Percentiles rank a stretch among this genome's conserved stretches.
phyloP scores from a whole-genome alignment of 495 filamentous ascomycete genomes.

The Penicillium manginii region DNA sequence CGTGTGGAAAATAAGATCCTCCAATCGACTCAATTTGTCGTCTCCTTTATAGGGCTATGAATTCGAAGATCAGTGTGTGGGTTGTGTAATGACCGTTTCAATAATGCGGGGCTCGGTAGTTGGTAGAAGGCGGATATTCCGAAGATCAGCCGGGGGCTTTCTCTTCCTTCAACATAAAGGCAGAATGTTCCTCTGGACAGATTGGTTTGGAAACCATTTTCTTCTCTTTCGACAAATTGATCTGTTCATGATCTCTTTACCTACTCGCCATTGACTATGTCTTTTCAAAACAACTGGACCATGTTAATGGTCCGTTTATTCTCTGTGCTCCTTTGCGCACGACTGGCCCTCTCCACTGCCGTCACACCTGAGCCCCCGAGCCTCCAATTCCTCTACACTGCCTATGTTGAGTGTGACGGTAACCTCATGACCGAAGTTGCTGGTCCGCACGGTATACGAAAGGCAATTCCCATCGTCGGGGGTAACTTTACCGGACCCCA shows the following conservation, averaged over 20 bases:
- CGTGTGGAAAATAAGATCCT: too few species aligned
- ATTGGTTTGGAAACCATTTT: too few species aligned
- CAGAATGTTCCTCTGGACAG: too few species aligned
- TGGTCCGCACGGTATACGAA: constrained; percentile 30
- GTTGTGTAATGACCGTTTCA: too few species aligned
- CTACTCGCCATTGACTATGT: background rate
- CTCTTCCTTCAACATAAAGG: too few species aligned
- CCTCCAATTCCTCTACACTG: constrained; percentile 31
- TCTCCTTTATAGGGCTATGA: too few species aligned
- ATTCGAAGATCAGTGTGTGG: too few species aligned
- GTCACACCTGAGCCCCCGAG: background rate
- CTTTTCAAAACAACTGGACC: background rate
- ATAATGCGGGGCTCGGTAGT: too few species aligned
- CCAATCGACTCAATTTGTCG: too few species aligned
- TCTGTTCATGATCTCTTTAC: background rate
- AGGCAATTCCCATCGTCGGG: constrained; percentile 35
- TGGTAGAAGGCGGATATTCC: too few species aligned
- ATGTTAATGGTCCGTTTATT: background rate
- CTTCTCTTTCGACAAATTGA: too few species aligned
- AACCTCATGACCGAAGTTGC: constrained; percentile 20
- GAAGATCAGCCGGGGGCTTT: too few species aligned
- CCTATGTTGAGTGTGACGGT: constrained; percentile 28
- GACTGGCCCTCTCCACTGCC: background rate
- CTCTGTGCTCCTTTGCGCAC: background rate
- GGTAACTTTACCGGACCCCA: constrained; percentile 38